Conservation (phyloP, 2,329 filamentous ascomycete genomes). For the Huntiella moniliformis region DNA sequence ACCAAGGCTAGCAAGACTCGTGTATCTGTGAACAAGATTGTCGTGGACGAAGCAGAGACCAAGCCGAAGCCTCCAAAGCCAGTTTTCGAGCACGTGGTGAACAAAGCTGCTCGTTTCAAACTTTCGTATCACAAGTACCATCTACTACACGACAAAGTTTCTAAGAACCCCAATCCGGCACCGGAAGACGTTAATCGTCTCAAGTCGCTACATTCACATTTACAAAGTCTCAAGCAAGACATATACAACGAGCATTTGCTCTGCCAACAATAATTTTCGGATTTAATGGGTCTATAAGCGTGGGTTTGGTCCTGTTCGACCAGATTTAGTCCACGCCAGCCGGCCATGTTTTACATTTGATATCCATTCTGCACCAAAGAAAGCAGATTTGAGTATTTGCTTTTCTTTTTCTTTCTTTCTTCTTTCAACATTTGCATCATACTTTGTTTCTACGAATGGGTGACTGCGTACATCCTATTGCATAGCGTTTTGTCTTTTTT, state of each 20-base stretch:
- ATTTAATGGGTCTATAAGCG: constrained; percentile 1
- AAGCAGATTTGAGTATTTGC: not conserved
- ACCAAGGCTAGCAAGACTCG: constrained; percentile 12
- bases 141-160: constrained; percentile 36
- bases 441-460: not conserved
- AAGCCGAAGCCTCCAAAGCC: constrained; percentile 18
- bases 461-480: constrained; percentile 3
- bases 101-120: constrained; percentile 37
- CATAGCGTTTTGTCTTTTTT: constrained; percentile 4
- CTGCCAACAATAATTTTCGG: constrained; percentile 9
- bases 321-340: constrained; percentile 5
- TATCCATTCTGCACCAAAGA: not conserved
- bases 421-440: not conserved
- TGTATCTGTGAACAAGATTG: constrained; percentile 12
- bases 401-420: not conserved
- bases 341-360: not conserved
- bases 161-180: constrained; percentile 29
- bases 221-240: constrained; percentile 38
- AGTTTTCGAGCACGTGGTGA: constrained; percentile 24
- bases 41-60: constrained; percentile 13
- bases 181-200: constrained; percentile 31
- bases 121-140: constrained; percentile 37
- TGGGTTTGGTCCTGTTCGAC: too few relatives aligned
- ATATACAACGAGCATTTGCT: constrained; percentile 31
- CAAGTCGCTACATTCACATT: constrained; percentile 32